phyloP scores from a whole-genome alignment of 768 basidiomycete genomes.

The Galerina sulciceps region DNA sequence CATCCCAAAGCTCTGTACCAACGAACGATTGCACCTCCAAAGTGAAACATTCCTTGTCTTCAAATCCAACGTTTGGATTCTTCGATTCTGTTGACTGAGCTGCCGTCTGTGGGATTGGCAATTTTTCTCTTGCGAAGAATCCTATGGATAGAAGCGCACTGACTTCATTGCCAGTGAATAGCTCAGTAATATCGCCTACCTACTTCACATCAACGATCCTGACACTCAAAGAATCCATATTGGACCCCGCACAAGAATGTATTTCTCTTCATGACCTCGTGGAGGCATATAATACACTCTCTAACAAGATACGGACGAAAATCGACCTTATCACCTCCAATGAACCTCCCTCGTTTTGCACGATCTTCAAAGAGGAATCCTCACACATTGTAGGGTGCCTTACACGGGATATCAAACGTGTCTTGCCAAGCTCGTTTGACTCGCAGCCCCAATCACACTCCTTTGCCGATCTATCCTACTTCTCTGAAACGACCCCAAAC shows the following conservation, averaged over 20 bases:
- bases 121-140: neutral
- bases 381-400: constrained; percentile 43
- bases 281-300: constrained; percentile 64
- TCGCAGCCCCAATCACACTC: constrained; percentile 14
- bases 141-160: neutral
- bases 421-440: constrained; percentile 38
- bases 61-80: neutral
- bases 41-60: neutral
- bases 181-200: neutral
- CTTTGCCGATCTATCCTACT: constrained; percentile 20
- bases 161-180: neutral
- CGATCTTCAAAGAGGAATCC: constrained; percentile 35
- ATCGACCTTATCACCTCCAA: constrained; percentile 21
- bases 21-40: neutral
- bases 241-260: constrained; percentile 34
- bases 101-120: too few relatives aligned
- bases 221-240: constrained; percentile 50
- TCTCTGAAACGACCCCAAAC: constrained; percentile 18
- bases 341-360: constrained; percentile 24
- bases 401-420: constrained; percentile 54
- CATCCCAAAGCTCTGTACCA: neutral
- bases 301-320: constrained; percentile 43
- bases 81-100: neutral
- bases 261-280: constrained; percentile 58
- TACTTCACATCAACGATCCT: constrained; percentile 48